Evolutionary conservation across 176 grass and related monocot species (phyloP), one percentile per base, ranked within the genome.

Genomic region (Triticum turgidum): DNA sequence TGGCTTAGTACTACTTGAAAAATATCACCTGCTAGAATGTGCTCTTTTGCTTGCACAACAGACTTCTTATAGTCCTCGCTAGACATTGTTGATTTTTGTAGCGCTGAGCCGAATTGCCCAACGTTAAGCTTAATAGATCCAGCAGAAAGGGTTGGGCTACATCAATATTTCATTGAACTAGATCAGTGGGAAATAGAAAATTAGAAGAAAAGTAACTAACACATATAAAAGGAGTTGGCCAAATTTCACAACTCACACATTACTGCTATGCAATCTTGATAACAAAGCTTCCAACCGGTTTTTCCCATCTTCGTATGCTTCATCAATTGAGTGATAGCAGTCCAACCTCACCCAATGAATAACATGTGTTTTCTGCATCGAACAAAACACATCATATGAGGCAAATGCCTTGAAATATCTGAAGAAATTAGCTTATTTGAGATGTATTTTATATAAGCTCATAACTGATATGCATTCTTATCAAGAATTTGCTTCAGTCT

Each of bases 1-100:
- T 96, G 96, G 68, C 96, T 98, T 51, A 98, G 33, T 52, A 98
- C 93, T 11, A 96, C 90, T 91, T 98, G 96, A 82, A 98, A 98
- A 79, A 98, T 96, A 24, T 98, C 96, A 73, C 91, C 96, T 18
- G 93, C 88, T 34, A 91, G 76, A 51, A 98, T 98, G 34, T 91
- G 93, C 22, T 98, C 86, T 87, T 98, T 98, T 6, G 90, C 93
- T 79, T 96, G 79, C 61, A 94, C 21, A 38, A 98, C 91, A 64
- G 88, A 83, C 42, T 86, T 90, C 87, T 88, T 91, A 35, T 90
- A 98, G 52, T 94, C 85, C 78, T 94, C 90, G 42, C 65, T 91
- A 44, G 93, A 94, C 88, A 96, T 92, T 2, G 93, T 88, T 80
- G 96, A 98, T 38, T 91, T 94, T 22, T 84, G 88, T 78, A 96